Base-by-base conservation (phyloP, 345 rosid genomes). In the Angophora floribunda region DNA sequence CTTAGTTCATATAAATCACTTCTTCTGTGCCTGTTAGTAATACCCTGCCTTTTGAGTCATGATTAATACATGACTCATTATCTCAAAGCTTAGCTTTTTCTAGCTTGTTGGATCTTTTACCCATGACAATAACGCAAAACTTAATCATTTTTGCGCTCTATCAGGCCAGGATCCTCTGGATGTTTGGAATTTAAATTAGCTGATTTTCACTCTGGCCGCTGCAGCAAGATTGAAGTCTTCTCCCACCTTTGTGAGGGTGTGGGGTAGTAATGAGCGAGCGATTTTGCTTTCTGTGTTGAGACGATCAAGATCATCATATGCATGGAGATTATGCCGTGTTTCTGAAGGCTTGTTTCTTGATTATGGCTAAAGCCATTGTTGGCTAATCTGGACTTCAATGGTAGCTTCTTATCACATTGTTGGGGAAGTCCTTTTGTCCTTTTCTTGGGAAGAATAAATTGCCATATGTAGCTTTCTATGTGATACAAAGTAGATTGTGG, bases 131-230 rank as follows among this genome's bases (percentile, higher is more conserved):
- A 21, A 75, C 10, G 49, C 13, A 41, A 41, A 41, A 41, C 14
- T 41, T 19, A 75, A 75, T 75, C 28, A 41, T 10, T 41, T 75
- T 75, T 12, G 6, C 13, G 28, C 85, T 86, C 88, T 88, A n/a
- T 86, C 94, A 92, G 96, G 96, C 92, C 88, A 80, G 87, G 52
- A 49, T 89, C 84, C 75, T 90, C 80, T 92, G 86, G 93, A 85
- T 87, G 91, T 59, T 91, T 88, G 88, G 65, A 55, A 86, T 78
- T 92, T 88, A 89, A 93, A 89, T 95, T 95, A 90, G 93, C 93
- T 90, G 91, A 87, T 85, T 90, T 97, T 94, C 97, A 98, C 96
- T 96, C 99, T 98, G 99, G 99, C 99, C 95, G 96, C 99, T 93
- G 90, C 96, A 91, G 91, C 94, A 90, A 92, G 93, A 88, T 85